Conservation (phyloP, 2,329 filamentous ascomycete genomes). For the Paraphoma sp. region DNA sequence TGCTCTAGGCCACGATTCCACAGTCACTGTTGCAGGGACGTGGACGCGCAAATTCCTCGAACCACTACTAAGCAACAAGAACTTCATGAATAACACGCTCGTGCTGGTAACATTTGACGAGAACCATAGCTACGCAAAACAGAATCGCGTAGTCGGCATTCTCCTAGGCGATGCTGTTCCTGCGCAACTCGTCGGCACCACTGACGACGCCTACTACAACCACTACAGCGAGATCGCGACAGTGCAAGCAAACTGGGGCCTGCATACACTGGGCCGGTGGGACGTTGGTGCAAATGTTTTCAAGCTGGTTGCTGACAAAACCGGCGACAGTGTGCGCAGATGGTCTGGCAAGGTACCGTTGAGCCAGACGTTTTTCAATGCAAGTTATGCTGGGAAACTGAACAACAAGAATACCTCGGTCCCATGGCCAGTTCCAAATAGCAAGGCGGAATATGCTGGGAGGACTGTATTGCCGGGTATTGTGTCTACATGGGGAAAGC, state of each 20-base stretch:
- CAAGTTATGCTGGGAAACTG: slow-evolving; percentile 39
- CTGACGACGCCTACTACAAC: slow-evolving; percentile 66
- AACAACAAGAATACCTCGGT: slow-evolving; percentile 36
- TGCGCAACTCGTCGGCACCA: slow-evolving; percentile 67
- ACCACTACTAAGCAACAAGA: slow-evolving; percentile 70
- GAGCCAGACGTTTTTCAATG: slow-evolving; percentile 41
- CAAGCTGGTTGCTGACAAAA: slow-evolving; percentile 38
- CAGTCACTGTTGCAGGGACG: slow-evolving; percentile 69
- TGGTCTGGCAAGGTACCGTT: slow-evolving; percentile 37
- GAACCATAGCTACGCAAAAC: slow-evolving; percentile 70
- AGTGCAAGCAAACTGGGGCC: slow-evolving; percentile 55
- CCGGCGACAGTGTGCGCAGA: slow-evolving; percentile 29
- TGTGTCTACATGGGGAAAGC: slow-evolving; percentile 30
- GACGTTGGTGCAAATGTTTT: slow-evolving; percentile 57
- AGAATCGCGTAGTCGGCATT: slow-evolving; percentile 74
- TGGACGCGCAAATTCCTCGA: slow-evolving; percentile 74
- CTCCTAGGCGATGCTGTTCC: slow-evolving; percentile 79
- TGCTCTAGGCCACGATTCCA: slow-evolving; percentile 66
- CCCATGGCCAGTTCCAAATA: slow-evolving; percentile 39
- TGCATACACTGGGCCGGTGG: slow-evolving; percentile 55
- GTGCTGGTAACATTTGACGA: slow-evolving; percentile 82
- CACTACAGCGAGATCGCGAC: slow-evolving; percentile 55
- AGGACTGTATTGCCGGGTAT: slow-evolving; percentile 34
- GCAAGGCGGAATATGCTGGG: slow-evolving; percentile 30
- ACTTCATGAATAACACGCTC: slow-evolving; percentile 79